A percentile compares a stretch with the other conserved stretches of the same genome.
phyloP scores from a whole-genome alignment of 164 flowering plant genomes.

The Dillenia turbinata region DNA sequence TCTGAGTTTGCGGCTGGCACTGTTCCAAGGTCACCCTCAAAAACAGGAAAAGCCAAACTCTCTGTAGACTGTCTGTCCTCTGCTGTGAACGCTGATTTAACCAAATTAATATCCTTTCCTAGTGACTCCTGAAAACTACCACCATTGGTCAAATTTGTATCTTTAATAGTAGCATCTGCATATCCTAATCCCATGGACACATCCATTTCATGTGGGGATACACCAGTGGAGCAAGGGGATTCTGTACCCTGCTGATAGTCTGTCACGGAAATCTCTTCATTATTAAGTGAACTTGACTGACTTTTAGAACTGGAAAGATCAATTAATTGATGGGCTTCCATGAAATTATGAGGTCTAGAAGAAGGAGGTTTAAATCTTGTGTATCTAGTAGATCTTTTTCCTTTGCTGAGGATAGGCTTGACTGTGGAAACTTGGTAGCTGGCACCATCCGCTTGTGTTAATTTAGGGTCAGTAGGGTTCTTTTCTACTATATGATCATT shows the following conservation, averaged over 20 bases:
- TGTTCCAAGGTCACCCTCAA: slow-evolving; percentile 18
- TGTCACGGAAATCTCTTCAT: slow-evolving; percentile 6
- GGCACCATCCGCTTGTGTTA: slow-evolving; percentile 10
- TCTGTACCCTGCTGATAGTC: slow-evolving; percentile 17
- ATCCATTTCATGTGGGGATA: slow-evolving; percentile 9
- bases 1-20: slow-evolving; percentile 13
- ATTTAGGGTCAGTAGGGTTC: slow-evolving; percentile 11
- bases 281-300: slow-evolving; percentile 8
- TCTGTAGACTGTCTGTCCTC: slow-evolving; percentile 29
- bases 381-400: slow-evolving; percentile 19
- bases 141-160: slow-evolving; percentile 8
- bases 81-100: slow-evolving; percentile 18
- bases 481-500: slow-evolving; percentile 8
- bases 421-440: slow-evolving; percentile 13
- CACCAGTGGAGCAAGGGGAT: slow-evolving; percentile 7
- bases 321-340: slow-evolving; percentile 14
- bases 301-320: slow-evolving; percentile 16
- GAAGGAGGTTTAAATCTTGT: slow-evolving; percentile 14
- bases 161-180: slow-evolving; percentile 11
- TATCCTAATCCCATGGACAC: slow-evolving; percentile 9
- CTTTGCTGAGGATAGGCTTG: slow-evolving; percentile 21
- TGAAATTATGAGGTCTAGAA: slow-evolving; percentile 11
- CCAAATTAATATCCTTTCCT: slow-evolving; percentile 13
- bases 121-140: slow-evolving; percentile 10
- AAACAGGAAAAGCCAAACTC: slow-evolving; percentile 15